Evolutionary conservation across 169 alveolate genomes (phyloP).

Genomic region (Cyclospora cayetanensis): DNA sequence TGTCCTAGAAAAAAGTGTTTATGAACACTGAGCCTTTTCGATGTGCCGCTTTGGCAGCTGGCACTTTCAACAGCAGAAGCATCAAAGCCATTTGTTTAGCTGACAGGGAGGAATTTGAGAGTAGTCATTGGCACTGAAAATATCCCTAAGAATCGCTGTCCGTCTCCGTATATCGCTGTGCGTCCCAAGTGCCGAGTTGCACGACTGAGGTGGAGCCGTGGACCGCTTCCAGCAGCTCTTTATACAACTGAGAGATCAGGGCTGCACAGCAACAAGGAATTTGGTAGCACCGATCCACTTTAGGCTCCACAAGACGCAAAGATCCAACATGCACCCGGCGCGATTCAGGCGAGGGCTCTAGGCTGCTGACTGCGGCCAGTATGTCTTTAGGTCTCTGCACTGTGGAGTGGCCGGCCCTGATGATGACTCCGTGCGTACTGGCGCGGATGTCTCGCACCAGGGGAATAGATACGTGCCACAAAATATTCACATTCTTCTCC

Average conservation of each 20-base stretch:
- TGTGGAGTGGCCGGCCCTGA: conserved; percentile 38
- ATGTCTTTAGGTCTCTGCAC: conserved; percentile 25
- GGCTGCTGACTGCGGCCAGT: background rate
- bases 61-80: too few relatives aligned
- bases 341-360: background rate
- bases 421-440: conserved; percentile 68
- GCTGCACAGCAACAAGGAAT: conserved; percentile 65
- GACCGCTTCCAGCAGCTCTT: conserved; percentile 65
- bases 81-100: too few relatives aligned
- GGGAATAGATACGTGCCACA: conserved; percentile 67
- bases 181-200: conserved; percentile 67
- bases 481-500: background rate
- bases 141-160: conserved; percentile 15
- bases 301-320: conserved; percentile 7
- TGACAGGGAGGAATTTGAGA: too few relatives aligned
- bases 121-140: too few relatives aligned
- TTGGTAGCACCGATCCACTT: conserved; percentile 63
- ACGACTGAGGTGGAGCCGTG: conserved; percentile 65
- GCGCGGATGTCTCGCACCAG: conserved; percentile 61
- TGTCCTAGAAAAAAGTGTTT: too few relatives aligned
- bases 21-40: too few relatives aligned
- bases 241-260: conserved; percentile 61
- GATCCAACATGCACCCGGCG: background rate
- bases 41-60: too few relatives aligned
- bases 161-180: conserved; percentile 46